Evolutionary conservation across 768 basidiomycete species (phyloP), one percentile per base, ranked within the genome.

Genomic region (Plicaturopsis crispa): DNA sequence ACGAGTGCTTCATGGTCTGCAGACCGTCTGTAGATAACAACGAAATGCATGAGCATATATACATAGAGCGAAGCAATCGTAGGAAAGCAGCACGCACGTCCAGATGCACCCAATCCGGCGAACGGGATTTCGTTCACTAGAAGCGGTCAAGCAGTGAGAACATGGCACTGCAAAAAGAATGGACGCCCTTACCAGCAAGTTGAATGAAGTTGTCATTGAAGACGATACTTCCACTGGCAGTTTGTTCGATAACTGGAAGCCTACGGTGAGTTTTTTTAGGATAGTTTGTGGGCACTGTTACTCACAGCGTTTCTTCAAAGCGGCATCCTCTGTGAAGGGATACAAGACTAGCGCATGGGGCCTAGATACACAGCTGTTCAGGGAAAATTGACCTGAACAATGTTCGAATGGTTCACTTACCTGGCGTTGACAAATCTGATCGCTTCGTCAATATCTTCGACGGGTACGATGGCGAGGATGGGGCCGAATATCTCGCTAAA

Each of bases 151-250:
- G n/a, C n/a, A n/a, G n/a, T n/a, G n/a, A n/a, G n/a, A n/a, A n/a
- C n/a, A n/a, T n/a, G n/a, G n/a, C n/a, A n/a, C n/a, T n/a, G n/a
- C n/a, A n/a, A n/a, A n/a, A n/a, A 24, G 12, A 22, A 35, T 66
- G n/a, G 23, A n/a, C n/a, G 12, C 20, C 34, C 66, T 14, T 40
- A 78, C 77, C 61, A 17, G 58, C 44, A 6, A 78, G 53, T 30
- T 77, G 76, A 45, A 69, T 66, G 54, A 81, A 59, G 0, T 68
- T 70, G 42, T 86, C 83, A 43, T 83, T 83, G 40, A 78, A 67
- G 0, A 69, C 55, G 4, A 78, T 54, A 16, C 59, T 59, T 1
- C 84, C 84, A 40, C 78, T 81, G 35, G 57, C 62, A 0, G 82
- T 84, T 31, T 61, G 56, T 12, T 65, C 56, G 36, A 77, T 47